These are phyloP conservation scores for Antonospora locustae DNA, from an alignment of 371 early-diverging fungal genomes.

Conservation along the genomic window DNA sequence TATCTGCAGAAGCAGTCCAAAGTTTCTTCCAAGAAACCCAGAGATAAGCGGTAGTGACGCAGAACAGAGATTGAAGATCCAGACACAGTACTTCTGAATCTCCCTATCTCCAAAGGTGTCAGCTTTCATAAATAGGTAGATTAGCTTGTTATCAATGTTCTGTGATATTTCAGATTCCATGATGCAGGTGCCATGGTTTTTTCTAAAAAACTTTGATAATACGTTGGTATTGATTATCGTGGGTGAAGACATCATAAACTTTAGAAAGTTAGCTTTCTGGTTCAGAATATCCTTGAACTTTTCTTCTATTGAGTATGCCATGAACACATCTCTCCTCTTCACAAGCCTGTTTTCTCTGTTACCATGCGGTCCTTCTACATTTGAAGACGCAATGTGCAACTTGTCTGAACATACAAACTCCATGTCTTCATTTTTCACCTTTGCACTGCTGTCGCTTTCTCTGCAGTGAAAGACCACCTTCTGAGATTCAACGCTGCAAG, in stretches of 20 bases:
- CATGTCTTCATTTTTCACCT: too few relatives aligned
- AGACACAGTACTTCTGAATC: constrained; percentile 17
- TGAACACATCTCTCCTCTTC: constrained; percentile 6
- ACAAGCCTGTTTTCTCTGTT: too few relatives aligned
- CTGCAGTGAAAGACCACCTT: too few relatives aligned
- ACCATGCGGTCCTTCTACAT: too few relatives aligned
- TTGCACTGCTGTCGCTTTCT: too few relatives aligned
- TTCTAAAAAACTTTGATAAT: constrained; percentile 5
- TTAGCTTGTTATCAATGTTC: constrained; percentile 17
- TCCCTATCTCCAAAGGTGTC: constrained; percentile 12
- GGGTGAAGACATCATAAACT: constrained; percentile 12
- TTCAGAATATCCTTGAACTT: neutral
- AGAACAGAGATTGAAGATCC: constrained; percentile 26
- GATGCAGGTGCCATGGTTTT: constrained; percentile 2
- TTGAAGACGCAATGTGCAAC: too few relatives aligned
- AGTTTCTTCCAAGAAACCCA: constrained; percentile 13
- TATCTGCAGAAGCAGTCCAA: constrained; percentile 10
- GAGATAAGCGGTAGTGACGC: constrained; percentile 14
- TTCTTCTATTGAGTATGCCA: neutral
- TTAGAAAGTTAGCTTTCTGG: constrained; percentile 3
- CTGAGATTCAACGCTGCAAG: too few relatives aligned
- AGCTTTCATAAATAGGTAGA: constrained; percentile 19
- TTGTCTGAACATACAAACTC: too few relatives aligned
- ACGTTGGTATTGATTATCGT: constrained; percentile 11
- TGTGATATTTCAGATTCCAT: neutral